Base-by-base conservation (phyloP, 2,329 filamentous ascomycete genomes). In the Boeremia exigua region DNA sequence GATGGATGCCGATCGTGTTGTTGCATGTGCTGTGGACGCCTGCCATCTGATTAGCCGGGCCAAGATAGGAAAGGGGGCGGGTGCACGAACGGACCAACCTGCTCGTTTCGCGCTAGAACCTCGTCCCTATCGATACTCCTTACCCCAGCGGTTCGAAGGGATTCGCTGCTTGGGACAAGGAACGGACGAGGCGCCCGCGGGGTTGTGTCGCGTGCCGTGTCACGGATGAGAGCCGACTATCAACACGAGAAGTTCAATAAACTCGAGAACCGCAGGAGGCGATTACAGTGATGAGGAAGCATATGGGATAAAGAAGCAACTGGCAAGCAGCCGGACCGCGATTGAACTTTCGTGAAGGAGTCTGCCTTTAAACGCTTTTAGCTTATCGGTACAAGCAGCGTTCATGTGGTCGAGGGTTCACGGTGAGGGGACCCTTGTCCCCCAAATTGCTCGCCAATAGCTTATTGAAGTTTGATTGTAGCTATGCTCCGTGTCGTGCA, bases 11-110 rank as follows among this genome's bases (percentile, higher is more conserved):
- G 47, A 34, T 14, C 32, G 25, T 33, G 46, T 49, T 40, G 34
- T 51, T 34, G 53, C 53, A 51, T 37, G 38, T 43, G 53, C 34
- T 32, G 12, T 25, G 14, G 33, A 28, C 29, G 34, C 40, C 39
- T 32, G 40, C 17, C 38, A 49, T 23, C 40, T 42, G 40, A 47
- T 51, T 51, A 56, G 30, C 53, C 42, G 48, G 40, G 53, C 47
- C 32, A 51, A 48, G 17, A 56, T 30, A 51, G 53, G 53, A 51
- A 56, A 51, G 37, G 47, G 39, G 42, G 36, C 37, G 25, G 15
- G 47, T 40, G 47, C 53, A 51, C 36, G 36, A 51, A 51, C 53
- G 53, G 53, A 23, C 53, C 53, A 42, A 28, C 46, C 43, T 51
- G 40, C 53, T 47, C 6, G 47, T 56, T 56, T 51, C 32, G 47